Conservation (phyloP, 768 basidiomycete species). For the Coprinopsis cinerea region DNA sequence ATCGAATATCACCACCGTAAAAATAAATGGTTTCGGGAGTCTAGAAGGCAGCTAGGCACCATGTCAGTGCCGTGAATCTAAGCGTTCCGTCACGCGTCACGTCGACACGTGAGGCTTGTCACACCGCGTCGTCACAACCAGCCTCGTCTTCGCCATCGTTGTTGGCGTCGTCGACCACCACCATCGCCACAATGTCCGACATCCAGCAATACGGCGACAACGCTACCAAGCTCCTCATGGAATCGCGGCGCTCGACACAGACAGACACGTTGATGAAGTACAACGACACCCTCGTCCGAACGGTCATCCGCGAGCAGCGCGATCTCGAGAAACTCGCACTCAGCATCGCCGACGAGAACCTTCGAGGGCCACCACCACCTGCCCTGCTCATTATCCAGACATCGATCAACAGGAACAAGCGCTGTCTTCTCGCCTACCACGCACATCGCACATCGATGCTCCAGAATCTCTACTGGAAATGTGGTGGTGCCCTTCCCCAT, state of each 20-base stretch:
- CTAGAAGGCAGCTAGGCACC: too few species aligned
- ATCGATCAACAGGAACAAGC: constrained; percentile 86
- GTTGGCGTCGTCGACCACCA: background rate
- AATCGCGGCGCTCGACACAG: constrained; percentile 79
- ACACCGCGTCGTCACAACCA: background rate
- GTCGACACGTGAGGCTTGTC: constrained; percentile 3
- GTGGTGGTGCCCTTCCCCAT: constrained; percentile 82
- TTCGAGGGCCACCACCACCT: constrained; percentile 40
- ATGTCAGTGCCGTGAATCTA: background rate
- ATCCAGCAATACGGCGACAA: constrained; percentile 77
- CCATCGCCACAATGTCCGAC: constrained; percentile 36
- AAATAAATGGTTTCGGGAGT: too few species aligned
- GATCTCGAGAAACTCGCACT: constrained; percentile 65
- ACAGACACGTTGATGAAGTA: constrained; percentile 87
- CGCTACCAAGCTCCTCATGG: constrained; percentile 80
- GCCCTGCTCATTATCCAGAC: constrained; percentile 83
- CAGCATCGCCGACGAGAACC: constrained; percentile 12
- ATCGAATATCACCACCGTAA: too few species aligned
- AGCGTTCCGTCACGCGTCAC: background rate
- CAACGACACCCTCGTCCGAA: constrained; percentile 82
- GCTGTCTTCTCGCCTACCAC: constrained; percentile 94
- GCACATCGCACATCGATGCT: constrained; percentile 78
- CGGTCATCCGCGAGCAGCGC: constrained; percentile 86
- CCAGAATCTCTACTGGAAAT: constrained; percentile 84
- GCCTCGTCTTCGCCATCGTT: background rate